These are phyloP conservation scores for Solanum pennellii DNA, from an alignment of 257 asterid species.

Conservation along the genomic window DNA sequence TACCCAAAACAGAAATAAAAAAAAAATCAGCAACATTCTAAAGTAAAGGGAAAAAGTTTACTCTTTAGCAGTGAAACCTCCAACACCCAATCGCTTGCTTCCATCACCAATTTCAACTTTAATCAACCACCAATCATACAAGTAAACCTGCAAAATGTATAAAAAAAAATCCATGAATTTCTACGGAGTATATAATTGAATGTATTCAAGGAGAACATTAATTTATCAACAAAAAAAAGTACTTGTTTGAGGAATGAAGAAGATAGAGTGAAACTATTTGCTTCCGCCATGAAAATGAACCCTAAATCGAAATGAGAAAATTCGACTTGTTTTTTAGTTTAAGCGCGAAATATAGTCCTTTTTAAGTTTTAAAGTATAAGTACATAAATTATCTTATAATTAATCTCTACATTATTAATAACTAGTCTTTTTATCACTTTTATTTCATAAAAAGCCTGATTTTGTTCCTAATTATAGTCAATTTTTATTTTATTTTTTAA, in stretches of 20 bases:
- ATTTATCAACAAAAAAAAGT: not conserved
- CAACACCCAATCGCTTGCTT: slow-evolving; percentile 33
- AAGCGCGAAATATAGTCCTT: not conserved
- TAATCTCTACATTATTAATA: too few relatives aligned
- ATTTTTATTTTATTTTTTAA: not conserved
- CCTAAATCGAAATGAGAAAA: not conserved
- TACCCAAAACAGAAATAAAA: not conserved
- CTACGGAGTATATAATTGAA: not conserved
- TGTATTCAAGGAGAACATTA: not conserved
- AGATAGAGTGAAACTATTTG: not conserved
- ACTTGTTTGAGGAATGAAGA: not conserved
- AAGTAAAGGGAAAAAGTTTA: not conserved
- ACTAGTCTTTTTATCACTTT: not conserved
- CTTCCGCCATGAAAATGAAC: not conserved
- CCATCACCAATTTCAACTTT: slow-evolving; percentile 19
- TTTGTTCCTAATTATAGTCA: not conserved
- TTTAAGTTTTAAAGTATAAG: too few relatives aligned
- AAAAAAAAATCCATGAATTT: not conserved
- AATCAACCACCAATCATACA: slow-evolving; percentile 63
- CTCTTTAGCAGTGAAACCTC: slow-evolving; percentile 28
- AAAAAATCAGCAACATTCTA: not conserved
- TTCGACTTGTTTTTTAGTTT: too few relatives aligned
- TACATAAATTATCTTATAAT: too few relatives aligned
- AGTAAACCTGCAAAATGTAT: not conserved
- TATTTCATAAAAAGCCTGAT: not conserved